phyloP scores from a whole-genome alignment of 2,329 filamentous ascomycete species.

The Parascedosporium putredinis region DNA sequence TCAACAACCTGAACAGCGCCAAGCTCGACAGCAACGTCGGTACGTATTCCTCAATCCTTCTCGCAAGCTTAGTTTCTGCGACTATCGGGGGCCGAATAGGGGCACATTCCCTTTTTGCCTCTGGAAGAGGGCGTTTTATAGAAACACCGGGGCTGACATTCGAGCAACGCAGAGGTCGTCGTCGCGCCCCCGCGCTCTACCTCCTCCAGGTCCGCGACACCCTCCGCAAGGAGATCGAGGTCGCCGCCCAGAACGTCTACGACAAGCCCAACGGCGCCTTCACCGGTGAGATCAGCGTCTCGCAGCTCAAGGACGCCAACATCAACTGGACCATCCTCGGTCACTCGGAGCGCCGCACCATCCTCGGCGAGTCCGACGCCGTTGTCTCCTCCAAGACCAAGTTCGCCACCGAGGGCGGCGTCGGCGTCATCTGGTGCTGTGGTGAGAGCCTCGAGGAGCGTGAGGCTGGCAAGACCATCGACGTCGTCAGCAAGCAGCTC shows the following conservation, averaged over 20 bases:
- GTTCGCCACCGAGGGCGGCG: constrained; percentile 73
- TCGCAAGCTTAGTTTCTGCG: too few relatives aligned
- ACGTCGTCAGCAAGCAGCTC: constrained; percentile 77
- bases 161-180: constrained; percentile 96
- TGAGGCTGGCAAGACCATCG: constrained; percentile 74
- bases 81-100: too few relatives aligned
- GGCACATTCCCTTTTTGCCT: too few relatives aligned
- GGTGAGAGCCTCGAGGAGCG: constrained; percentile 92
- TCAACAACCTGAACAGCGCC: constrained; percentile 79
- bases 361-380: constrained; percentile 76
- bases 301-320: constrained; percentile 79
- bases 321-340: constrained; percentile 88
- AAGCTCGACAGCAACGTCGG: constrained; percentile 66
- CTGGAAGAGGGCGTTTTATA: too few relatives aligned
- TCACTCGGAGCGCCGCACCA: constrained; percentile 88
- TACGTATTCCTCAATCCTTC: constrained; percentile 38
- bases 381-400: constrained; percentile 92
- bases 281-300: constrained; percentile 90
- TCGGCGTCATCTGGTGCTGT: constrained; percentile 93
- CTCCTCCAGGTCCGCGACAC: constrained; percentile 76
- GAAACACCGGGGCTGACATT: too few relatives aligned
- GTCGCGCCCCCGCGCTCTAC: constrained; percentile 87
- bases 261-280: constrained; percentile 95
- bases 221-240: constrained; percentile 65
- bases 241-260: constrained; percentile 94